Evolutionary conservation across 2,329 filamentous ascomycete species (phyloP), one percentile per base, ranked within the genome.

Genomic region (Berkeleyomyces rouxiae): DNA sequence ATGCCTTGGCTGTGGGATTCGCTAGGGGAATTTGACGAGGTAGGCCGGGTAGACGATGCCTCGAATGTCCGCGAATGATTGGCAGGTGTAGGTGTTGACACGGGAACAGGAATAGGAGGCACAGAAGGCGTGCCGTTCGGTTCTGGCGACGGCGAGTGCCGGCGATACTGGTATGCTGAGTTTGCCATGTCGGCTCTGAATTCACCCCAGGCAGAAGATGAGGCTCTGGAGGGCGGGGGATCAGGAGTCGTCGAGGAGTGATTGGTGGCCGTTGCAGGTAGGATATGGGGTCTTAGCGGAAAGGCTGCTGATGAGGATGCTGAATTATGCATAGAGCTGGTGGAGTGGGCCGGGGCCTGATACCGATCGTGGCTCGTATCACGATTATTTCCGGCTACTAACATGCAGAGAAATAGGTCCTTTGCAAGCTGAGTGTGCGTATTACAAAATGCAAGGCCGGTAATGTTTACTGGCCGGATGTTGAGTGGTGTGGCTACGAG

Each of bases 71-170:
- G 55, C 16, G 59, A 57, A 9, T 61, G 16, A 44, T 55, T 58
- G 13, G 40, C 42, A 44, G 36, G 44, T 55, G 61, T 62, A 2
- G 61, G 58, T 4, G 60, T 62, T 37, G 63, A 58, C 51, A 39
- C 49, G 7, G 63, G 53, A 23, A 59, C 37, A 6, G 58, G 44
- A 11, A 44, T 44, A 33, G 63, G 58, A 42, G 63, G 60, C 5
- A 39, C 63, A 46, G 60, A 60, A 37, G 63, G 46, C 46, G 58
- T 61, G 42, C 55, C 61, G 42, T 51, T 61, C 3, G 61, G 57
- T 23, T 65, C 63, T 37, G 63, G 63, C 13, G 63, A 62, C 39
- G 40, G 61, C 23, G 63, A 65, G 43, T 62, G 55, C 43, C 49
- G 58, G 37, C 59, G 55, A 16, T 62, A 62, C 33, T 39, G 47